Evolutionary conservation across 768 basidiomycete genomes (phyloP).

Genomic region (Mycena rebaudengoi): DNA sequence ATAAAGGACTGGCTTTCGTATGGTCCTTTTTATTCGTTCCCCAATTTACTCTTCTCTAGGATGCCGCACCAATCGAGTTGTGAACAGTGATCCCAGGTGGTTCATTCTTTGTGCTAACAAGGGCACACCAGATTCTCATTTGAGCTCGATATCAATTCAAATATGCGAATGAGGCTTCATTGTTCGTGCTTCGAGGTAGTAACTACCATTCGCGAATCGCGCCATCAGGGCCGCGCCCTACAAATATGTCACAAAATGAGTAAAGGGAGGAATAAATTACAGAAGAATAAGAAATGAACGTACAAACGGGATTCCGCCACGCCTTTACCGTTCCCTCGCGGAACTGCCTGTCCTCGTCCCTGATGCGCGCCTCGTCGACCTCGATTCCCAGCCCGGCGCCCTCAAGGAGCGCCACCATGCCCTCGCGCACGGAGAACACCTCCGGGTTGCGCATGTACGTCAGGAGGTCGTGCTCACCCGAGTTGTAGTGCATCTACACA

Average conservation of each 20-base stretch:
- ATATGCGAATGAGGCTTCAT: too few species aligned
- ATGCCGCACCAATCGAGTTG: too few species aligned
- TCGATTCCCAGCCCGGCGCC: slow-evolving; percentile 69
- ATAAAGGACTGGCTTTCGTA: too few species aligned
- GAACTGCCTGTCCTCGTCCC: slow-evolving; percentile 26
- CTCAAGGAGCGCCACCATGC: slow-evolving; percentile 53
- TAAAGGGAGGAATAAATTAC: background rate
- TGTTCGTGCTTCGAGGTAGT: too few species aligned
- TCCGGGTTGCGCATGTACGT: slow-evolving; percentile 63
- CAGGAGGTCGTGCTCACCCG: slow-evolving; percentile 61
- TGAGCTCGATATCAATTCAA: too few species aligned
- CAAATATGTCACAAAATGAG: background rate
- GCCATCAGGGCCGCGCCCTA: slow-evolving; percentile 8
- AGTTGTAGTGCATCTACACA: slow-evolving; percentile 70
- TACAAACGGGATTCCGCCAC: slow-evolving; percentile 52
- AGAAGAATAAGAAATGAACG: background rate
- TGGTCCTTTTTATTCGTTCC: too few species aligned
- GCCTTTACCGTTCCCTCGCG: slow-evolving; percentile 31
- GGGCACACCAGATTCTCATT: too few species aligned
- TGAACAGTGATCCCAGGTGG: too few species aligned
- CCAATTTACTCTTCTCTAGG: too few species aligned
- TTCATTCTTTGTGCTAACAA: too few species aligned
- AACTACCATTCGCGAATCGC: slow-evolving; percentile 7
- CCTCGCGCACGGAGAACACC: slow-evolving; percentile 65
- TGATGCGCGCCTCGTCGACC: slow-evolving; percentile 66